Evolutionary conservation across 1,284 basidiomycete species (phyloP).

Genomic region (Moesziomyces antarcticus): DNA sequence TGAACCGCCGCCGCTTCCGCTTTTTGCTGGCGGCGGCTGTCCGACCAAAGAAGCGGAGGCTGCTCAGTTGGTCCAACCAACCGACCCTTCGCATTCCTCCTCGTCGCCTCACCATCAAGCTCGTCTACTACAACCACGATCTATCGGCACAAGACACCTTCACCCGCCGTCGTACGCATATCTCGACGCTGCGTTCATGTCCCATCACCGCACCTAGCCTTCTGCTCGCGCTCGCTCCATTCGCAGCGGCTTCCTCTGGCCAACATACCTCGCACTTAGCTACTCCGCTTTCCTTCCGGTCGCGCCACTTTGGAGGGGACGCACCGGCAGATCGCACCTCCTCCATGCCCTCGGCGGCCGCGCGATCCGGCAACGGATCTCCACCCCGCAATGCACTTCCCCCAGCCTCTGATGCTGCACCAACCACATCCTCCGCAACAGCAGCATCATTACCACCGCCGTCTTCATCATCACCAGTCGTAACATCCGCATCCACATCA

Average conservation of each 20-base stretch:
- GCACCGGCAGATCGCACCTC: background rate
- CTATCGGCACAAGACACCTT: too few species aligned
- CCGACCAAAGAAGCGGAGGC: too few species aligned
- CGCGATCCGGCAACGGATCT: constrained; percentile 46
- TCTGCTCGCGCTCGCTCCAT: too few species aligned
- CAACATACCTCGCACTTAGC: background rate
- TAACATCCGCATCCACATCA: constrained; percentile 18
- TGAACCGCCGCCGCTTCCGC: too few species aligned
- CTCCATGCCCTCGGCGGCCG: constrained; percentile 44
- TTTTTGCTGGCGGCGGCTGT: too few species aligned
- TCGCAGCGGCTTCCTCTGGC: background rate
- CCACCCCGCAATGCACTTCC: constrained; percentile 15
- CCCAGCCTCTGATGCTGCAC: constrained; percentile 3
- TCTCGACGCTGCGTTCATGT: too few species aligned
- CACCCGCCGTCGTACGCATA: too few species aligned
- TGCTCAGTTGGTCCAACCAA: too few species aligned
- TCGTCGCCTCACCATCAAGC: too few species aligned
- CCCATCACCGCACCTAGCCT: too few species aligned
- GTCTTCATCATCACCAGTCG: background rate
- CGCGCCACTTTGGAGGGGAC: background rate
- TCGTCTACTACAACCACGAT: too few species aligned
- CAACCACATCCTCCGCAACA: constrained; percentile 5
- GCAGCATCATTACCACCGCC: constrained; percentile 12
- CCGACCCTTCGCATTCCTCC: too few species aligned
- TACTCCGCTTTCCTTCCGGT: background rate